Conservation (phyloP, 2,329 filamentous ascomycete species). For the Apiospora kogelbergensis region DNA sequence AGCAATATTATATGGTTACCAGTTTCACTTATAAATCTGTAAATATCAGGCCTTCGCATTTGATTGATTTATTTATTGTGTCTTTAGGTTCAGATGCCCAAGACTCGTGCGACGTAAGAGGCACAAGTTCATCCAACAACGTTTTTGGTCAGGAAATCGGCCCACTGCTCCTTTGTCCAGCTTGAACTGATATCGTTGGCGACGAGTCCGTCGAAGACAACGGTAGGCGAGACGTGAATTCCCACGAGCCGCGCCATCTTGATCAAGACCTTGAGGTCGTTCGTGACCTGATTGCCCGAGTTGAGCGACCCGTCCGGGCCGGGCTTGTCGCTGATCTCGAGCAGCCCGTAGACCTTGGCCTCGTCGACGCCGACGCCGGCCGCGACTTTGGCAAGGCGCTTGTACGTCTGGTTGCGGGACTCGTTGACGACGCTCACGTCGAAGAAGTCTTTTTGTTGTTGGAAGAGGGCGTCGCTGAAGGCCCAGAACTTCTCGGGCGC, state of each 20-base stretch:
- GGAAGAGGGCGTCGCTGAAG: constrained; percentile 68
- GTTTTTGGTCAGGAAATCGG: constrained; percentile 71
- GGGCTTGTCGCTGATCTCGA: constrained; percentile 69
- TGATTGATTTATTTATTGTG: neutral
- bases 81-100: neutral
- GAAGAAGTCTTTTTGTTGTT: constrained; percentile 74
- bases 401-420: constrained; percentile 80
- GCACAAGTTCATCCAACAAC: constrained; percentile 35
- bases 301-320: constrained; percentile 70
- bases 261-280: constrained; percentile 80
- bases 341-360: constrained; percentile 64
- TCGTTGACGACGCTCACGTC: constrained; percentile 84
- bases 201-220: constrained; percentile 83
- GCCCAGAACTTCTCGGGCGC: constrained; percentile 72
- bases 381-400: constrained; percentile 72
- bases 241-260: constrained; percentile 78
- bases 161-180: constrained; percentile 81
- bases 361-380: constrained; percentile 68
- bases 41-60: too few species aligned
- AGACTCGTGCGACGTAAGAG: too few species aligned
- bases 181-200: constrained; percentile 75
- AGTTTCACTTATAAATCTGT: neutral
- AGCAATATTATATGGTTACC: neutral
- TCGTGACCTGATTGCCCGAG: constrained; percentile 76
- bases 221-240: constrained; percentile 89